Evolutionary conservation across 2,329 filamentous ascomycete species (phyloP).

Genomic region (Arthrobotrys sphaeroides): DNA sequence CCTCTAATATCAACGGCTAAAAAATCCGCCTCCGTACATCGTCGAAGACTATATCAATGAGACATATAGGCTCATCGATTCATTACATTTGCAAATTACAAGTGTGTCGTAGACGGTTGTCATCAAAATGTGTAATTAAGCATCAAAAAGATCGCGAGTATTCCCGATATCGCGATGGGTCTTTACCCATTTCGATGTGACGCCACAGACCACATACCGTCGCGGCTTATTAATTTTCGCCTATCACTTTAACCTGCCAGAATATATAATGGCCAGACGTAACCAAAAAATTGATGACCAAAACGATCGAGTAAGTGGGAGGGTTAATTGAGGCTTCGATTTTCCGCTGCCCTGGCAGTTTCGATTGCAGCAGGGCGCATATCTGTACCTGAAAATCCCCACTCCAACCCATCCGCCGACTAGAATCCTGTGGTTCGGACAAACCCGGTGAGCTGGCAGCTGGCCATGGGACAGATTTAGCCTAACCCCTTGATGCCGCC

Average conservation of each 20-base stretch:
- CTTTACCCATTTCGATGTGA: conserved; percentile 15
- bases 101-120: not conserved
- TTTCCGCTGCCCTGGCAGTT: conserved; percentile 12
- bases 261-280: conserved; percentile 29
- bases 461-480: conserved; percentile 25
- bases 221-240: conserved; percentile 6
- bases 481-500: conserved; percentile 42
- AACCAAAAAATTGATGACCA: conserved; percentile 32
- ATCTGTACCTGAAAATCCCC: conserved; percentile 45
- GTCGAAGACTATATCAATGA: not conserved
- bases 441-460: conserved; percentile 25
- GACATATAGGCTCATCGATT: not conserved
- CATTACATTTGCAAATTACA: conserved; percentile 18
- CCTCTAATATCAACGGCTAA: too few relatives aligned
- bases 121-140: conserved; percentile 44
- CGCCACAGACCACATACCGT: conserved; percentile 9
- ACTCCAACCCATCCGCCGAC: conserved; percentile 18
- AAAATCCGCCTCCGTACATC: not conserved
- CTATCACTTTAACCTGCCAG: not conserved
- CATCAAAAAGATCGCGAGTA: not conserved
- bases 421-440: conserved; percentile 15
- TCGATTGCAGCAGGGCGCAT: conserved; percentile 5
- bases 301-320: conserved; percentile 44
- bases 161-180: conserved; percentile 17
- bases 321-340: conserved; percentile 24